Conservation (phyloP, 2,329 filamentous ascomycete species). For the Parascedosporium putredinis region DNA sequence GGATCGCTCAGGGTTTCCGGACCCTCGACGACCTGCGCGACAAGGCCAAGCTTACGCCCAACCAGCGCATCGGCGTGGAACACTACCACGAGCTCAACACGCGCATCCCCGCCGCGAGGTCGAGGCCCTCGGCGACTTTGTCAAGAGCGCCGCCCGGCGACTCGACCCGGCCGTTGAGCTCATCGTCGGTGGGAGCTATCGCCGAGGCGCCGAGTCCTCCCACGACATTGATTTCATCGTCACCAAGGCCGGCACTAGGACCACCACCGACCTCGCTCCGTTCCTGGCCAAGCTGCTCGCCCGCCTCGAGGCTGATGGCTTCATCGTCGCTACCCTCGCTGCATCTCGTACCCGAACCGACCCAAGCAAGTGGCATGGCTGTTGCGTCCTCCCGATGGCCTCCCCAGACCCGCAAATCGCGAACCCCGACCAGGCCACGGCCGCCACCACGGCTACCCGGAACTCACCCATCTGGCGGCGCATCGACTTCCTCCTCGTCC, state of each 20-base stretch:
- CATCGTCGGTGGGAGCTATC: slow-evolving; percentile 75
- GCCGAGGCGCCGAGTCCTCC: slow-evolving; percentile 62
- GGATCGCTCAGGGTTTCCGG: slow-evolving; percentile 64
- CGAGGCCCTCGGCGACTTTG: slow-evolving; percentile 53
- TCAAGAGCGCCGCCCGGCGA: slow-evolving; percentile 44
- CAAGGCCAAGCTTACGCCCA: slow-evolving; percentile 53
- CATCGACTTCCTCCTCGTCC: slow-evolving; percentile 78
- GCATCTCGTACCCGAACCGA: slow-evolving; percentile 31
- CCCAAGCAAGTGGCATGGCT: slow-evolving; percentile 82
- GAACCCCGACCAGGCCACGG: no score
- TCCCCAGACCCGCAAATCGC: no score
- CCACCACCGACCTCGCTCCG: slow-evolving; percentile 44
- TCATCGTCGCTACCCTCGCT: slow-evolving; percentile 62
- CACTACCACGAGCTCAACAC: slow-evolving; percentile 70
- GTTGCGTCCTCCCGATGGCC: slow-evolving; percentile 67
- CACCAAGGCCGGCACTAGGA: slow-evolving; percentile 51
- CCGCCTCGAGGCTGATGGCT: slow-evolving; percentile 46
- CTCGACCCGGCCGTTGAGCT: slow-evolving; percentile 58
- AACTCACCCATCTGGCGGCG: slow-evolving; percentile 70
- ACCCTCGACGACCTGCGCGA: slow-evolving; percentile 61
- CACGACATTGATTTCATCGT: slow-evolving; percentile 82
- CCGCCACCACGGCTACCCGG: no score
- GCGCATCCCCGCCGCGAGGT: slow-evolving; percentile 70
- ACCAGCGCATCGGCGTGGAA: slow-evolving; percentile 67
- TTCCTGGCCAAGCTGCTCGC: slow-evolving; percentile 56